Conservation (phyloP, 441 rosid genomes). For the Heliophila coronopifolia region DNA sequence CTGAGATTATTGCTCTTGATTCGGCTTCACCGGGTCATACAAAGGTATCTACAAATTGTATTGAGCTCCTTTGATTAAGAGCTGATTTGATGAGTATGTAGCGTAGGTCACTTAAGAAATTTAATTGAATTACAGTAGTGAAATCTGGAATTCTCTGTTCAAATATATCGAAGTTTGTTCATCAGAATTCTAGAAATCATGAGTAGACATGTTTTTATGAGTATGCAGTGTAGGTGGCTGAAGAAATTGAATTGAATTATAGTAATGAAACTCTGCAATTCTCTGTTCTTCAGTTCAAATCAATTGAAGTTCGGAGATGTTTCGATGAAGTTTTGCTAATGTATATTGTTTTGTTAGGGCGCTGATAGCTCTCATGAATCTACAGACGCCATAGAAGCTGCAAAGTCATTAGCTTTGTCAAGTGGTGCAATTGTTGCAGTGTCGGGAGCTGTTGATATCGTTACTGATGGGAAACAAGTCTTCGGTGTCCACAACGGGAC, state of each 20-base stretch:
- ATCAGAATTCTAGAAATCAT: background rate
- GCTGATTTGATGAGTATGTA: conserved; percentile 1
- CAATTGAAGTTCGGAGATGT: too few relatives aligned
- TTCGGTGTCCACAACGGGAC: conserved; percentile 67
- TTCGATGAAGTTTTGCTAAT: background rate
- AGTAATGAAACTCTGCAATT: too few relatives aligned
- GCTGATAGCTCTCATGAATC: conserved; percentile 78
- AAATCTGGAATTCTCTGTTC: background rate
- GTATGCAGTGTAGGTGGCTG: too few relatives aligned
- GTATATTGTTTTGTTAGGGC: conserved; percentile 35
- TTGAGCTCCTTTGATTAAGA: too few relatives aligned
- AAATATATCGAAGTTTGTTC: background rate
- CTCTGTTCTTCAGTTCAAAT: too few relatives aligned
- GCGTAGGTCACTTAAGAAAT: background rate
- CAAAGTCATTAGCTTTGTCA: conserved; percentile 58
- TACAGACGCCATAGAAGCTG: conserved; percentile 69
- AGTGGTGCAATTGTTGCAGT: conserved; percentile 68
- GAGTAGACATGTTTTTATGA: background rate
- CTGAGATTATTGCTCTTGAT: conserved; percentile 70
- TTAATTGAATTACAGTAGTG: background rate
- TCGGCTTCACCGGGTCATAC: conserved; percentile 44
- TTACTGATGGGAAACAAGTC: conserved; percentile 61
- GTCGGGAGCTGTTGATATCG: conserved; percentile 70
- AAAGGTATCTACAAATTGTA: conserved; percentile 38
- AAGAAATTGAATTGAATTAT: too few relatives aligned